Evolutionary conservation across 108 stramenopile species (phyloP).

Genomic region (Fistulifera solaris): DNA sequence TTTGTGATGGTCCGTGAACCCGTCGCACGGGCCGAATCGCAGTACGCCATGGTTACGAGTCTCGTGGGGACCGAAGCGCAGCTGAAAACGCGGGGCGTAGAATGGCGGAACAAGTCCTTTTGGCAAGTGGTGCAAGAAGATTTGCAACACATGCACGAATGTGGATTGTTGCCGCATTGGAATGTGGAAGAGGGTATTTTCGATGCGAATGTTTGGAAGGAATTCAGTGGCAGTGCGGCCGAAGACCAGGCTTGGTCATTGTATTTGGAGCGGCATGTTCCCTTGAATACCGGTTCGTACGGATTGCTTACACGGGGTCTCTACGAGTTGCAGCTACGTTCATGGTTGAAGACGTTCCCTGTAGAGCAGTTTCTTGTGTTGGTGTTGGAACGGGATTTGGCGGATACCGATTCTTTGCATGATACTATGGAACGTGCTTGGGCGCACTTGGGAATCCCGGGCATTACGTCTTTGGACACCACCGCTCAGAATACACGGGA

Average conservation of each 20-base stretch:
- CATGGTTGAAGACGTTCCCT: conserved; percentile 81
- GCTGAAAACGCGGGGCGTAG: conserved; percentile 56
- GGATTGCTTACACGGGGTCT: conserved; percentile 81
- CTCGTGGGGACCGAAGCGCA: conserved; percentile 75
- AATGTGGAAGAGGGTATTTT: conserved; percentile 39
- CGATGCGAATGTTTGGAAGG: conserved; percentile 33
- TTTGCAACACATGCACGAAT: conserved; percentile 43
- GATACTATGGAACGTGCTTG: conserved; percentile 49
- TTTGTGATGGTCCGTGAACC: conserved; percentile 94
- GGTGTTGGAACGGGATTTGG: conserved; percentile 43
- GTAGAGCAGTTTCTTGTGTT: conserved; percentile 63
- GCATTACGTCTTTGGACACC: conserved; percentile 24
- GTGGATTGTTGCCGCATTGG: conserved; percentile 79
- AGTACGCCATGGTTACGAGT: conserved; percentile 92
- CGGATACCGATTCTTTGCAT: conserved; percentile 24
- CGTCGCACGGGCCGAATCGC: conserved; percentile 79
- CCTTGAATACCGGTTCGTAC: conserved; percentile 80
- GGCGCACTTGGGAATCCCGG: conserved; percentile 59
- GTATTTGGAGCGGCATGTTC: conserved; percentile 60
- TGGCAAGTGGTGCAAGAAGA: conserved; percentile 79
- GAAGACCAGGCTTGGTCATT: conserved; percentile 61
- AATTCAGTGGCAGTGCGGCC: conserved; percentile 34
- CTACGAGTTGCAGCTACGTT: conserved; percentile 87
- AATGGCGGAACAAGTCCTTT: conserved; percentile 73
- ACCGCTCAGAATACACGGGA: conserved; percentile 34